Conservation (phyloP, 257 asterid species). For the Solanum medicagineum region DNA sequence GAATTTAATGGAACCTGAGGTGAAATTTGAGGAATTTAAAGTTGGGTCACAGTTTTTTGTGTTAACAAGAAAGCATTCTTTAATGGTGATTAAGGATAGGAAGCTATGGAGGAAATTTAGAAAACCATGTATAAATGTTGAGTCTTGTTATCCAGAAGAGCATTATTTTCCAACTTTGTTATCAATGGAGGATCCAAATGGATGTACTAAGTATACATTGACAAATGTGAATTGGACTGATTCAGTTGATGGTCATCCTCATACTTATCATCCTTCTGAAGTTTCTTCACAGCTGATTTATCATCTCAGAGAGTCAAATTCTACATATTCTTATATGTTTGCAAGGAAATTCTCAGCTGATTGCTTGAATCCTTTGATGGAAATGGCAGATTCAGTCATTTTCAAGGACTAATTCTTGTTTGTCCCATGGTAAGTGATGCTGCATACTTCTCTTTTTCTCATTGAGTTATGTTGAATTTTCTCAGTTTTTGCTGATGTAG, state of each 20-base stretch:
- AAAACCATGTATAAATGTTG: constrained; percentile 55
- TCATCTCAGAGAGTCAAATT: constrained; percentile 57
- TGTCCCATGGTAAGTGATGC: constrained; percentile 33
- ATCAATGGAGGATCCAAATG: constrained; percentile 62
- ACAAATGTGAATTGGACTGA: constrained; percentile 89
- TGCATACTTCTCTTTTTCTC: neutral
- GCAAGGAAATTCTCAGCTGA: constrained; percentile 83
- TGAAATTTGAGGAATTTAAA: constrained; percentile 47
- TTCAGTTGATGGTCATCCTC: constrained; percentile 73
- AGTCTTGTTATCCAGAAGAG: constrained; percentile 84
- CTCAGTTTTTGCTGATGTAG: neutral
- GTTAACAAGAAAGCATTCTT: constrained; percentile 47
- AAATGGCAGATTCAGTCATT: constrained; percentile 61
- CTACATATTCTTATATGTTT: constrained; percentile 49
- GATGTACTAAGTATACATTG: constrained; percentile 51
- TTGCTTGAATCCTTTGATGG: constrained; percentile 64
- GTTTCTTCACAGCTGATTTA: constrained; percentile 51
- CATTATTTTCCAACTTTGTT: constrained; percentile 84
- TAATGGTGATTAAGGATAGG: constrained; percentile 75
- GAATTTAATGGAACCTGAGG: constrained; percentile 71
- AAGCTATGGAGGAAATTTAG: constrained; percentile 75
- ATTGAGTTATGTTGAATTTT: neutral
- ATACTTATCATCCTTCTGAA: constrained; percentile 62
- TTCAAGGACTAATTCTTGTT: constrained; percentile 52
- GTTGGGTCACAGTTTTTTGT: constrained; percentile 83